These are phyloP conservation scores for Rhytidhysteron rufulum DNA, from an alignment of 2,329 filamentous ascomycete genomes.

Conservation along the genomic window DNA sequence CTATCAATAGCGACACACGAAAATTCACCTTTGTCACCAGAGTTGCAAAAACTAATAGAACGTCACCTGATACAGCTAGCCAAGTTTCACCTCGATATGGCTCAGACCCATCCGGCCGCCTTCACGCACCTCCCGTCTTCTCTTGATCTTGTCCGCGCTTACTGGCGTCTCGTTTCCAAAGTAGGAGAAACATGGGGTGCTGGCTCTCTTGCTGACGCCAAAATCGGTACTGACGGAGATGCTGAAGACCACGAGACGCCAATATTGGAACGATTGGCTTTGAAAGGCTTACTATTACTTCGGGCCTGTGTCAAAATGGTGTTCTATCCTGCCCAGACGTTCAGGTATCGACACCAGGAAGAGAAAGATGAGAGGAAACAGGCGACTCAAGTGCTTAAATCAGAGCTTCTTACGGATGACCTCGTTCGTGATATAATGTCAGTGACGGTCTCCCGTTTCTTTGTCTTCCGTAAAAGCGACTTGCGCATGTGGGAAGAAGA, in stretches of 20 bases:
- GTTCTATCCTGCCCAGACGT: slow-evolving; percentile 74
- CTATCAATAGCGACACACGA: slow-evolving; percentile 60
- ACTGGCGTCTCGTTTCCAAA: slow-evolving; percentile 77
- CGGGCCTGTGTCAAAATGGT: slow-evolving; percentile 82
- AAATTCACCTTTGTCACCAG: slow-evolving; percentile 47
- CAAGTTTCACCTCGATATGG: slow-evolving; percentile 88
- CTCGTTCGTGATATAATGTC: slow-evolving; percentile 81
- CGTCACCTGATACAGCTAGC: slow-evolving; percentile 87
- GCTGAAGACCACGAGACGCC: slow-evolving; percentile 48
- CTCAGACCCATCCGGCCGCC: slow-evolving; percentile 71
- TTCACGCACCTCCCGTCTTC: slow-evolving; percentile 81
- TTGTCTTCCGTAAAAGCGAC: slow-evolving; percentile 81
- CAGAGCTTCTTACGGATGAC: slow-evolving; percentile 68
- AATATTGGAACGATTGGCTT: slow-evolving; percentile 71
- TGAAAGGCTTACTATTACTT: slow-evolving; percentile 79
- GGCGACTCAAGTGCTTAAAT: slow-evolving; percentile 67
- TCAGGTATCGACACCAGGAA: slow-evolving; percentile 74
- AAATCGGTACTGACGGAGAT: slow-evolving; percentile 44
- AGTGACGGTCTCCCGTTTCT: slow-evolving; percentile 78
- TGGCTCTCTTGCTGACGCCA: slow-evolving; percentile 37
- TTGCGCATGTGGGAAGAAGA: slow-evolving; percentile 91
- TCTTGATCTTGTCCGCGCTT: slow-evolving; percentile 70
- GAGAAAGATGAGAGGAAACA: slow-evolving; percentile 72
- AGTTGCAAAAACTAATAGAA: slow-evolving; percentile 62
- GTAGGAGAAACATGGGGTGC: slow-evolving; percentile 72